Evolutionary conservation across 176 grass and related monocot genomes (phyloP).

Genomic region (Typha latifolia): DNA sequence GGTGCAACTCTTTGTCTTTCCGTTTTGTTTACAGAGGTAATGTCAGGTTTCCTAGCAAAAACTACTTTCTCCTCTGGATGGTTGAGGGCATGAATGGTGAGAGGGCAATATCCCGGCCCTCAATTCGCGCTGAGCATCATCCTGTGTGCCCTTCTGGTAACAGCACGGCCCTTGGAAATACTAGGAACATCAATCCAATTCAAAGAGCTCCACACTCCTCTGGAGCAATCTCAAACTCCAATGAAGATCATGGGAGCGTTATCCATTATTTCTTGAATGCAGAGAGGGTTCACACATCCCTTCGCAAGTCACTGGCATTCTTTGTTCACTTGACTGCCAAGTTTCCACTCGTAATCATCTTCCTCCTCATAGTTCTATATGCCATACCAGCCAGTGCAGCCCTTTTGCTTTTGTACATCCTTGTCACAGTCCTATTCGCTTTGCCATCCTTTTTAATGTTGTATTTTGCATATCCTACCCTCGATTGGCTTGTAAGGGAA

Average conservation of each 20-base stretch:
- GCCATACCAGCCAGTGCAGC: slow-evolving; percentile 66
- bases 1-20: slow-evolving; percentile 61
- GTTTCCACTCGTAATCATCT: slow-evolving; percentile 62
- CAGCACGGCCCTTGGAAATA: slow-evolving; percentile 23
- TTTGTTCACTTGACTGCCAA: slow-evolving; percentile 60
- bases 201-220: slow-evolving; percentile 13
- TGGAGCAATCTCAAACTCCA: slow-evolving; percentile 8
- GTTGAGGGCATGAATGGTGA: slow-evolving; percentile 74
- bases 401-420: slow-evolving; percentile 46
- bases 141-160: slow-evolving; percentile 14
- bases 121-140: slow-evolving; percentile 8
- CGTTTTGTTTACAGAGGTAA: slow-evolving; percentile 66
- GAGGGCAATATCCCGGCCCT: slow-evolving; percentile 24
- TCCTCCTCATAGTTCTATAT: slow-evolving; percentile 78
- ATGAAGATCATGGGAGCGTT: slow-evolving; percentile 14
- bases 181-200: slow-evolving; percentile 14
- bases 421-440: slow-evolving; percentile 54
- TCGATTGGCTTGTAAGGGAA: slow-evolving; percentile 69
- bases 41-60: slow-evolving; percentile 64
- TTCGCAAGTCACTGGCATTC: slow-evolving; percentile 52
- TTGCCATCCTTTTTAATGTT: slow-evolving; percentile 66
- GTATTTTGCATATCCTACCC: slow-evolving; percentile 70
- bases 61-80: slow-evolving; percentile 93
- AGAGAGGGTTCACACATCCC: slow-evolving; percentile 48
- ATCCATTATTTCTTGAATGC: slow-evolving; percentile 24